Evolutionary conservation across 495 filamentous ascomycete species (phyloP).

Genomic region (Bombardia bombarda): DNA sequence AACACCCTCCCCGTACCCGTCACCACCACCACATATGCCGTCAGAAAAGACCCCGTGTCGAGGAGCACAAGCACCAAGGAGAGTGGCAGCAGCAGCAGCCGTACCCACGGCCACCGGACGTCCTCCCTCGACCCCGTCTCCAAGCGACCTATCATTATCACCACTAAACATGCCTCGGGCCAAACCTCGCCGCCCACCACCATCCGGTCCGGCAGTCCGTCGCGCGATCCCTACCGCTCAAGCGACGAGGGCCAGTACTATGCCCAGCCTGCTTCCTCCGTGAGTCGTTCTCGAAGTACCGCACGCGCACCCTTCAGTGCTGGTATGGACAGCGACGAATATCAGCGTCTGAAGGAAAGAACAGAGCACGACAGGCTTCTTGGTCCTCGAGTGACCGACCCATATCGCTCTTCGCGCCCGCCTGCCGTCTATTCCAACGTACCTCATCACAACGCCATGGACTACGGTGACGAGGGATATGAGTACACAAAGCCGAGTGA

Average conservation of each 20-base stretch:
- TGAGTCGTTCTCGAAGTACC: slow-evolving; percentile 24
- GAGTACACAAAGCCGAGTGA: slow-evolving; percentile 67
- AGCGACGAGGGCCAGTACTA: slow-evolving; percentile 43
- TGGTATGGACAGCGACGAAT: slow-evolving; percentile 36
- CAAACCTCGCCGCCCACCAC: slow-evolving; percentile 12
- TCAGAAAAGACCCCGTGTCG: slow-evolving; percentile 36
- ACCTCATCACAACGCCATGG: slow-evolving; percentile 29
- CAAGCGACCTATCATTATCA: slow-evolving; percentile 41
- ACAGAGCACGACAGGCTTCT: slow-evolving; percentile 32
- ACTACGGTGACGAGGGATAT: slow-evolving; percentile 60
- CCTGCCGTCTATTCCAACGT: slow-evolving; percentile 22
- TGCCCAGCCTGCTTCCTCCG: slow-evolving; percentile 42
- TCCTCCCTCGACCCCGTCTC: slow-evolving; percentile 27
- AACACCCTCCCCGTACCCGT: slow-evolving; percentile 21
- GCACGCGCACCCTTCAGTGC: slow-evolving; percentile 22
- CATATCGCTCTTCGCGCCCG: slow-evolving; percentile 29
- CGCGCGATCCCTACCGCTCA: slow-evolving; percentile 39
- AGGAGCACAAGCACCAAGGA: slow-evolving; percentile 33
- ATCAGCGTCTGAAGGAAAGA: slow-evolving; percentile 33
- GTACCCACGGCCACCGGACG: slow-evolving; percentile 31
- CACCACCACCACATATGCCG: slow-evolving; percentile 39
- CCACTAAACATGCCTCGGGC: slow-evolving; percentile 23
- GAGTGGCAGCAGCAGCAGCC: slow-evolving; percentile 18
- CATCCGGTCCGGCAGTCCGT: slow-evolving; percentile 33
- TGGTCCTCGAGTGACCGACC: slow-evolving; percentile 22